Conservation (phyloP, 139 green algal genomes). For the Coccomyxa sp. region DNA sequence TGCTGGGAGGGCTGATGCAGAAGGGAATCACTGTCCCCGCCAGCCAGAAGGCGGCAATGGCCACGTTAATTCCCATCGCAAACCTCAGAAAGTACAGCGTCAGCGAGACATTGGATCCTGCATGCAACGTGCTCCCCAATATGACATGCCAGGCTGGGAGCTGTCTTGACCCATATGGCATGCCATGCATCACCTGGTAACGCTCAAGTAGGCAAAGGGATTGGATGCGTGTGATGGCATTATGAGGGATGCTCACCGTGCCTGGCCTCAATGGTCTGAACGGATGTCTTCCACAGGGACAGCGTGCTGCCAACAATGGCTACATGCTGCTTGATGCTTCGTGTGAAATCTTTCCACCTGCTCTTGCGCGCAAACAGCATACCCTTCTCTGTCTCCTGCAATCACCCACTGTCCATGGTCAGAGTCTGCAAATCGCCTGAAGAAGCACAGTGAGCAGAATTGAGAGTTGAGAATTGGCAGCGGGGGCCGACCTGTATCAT, state of each 20-base stretch:
- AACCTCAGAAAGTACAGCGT: slow-evolving; percentile 37
- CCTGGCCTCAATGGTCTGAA: slow-evolving; percentile 21
- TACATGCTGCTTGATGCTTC: background rate
- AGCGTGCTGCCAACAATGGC: background rate
- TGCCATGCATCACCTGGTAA: too few relatives aligned
- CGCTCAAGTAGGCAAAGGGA: too few relatives aligned
- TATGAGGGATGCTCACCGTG: slow-evolving; percentile 11
- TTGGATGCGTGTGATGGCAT: too few relatives aligned
- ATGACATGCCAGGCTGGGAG: too few relatives aligned
- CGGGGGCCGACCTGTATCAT: slow-evolving; percentile 10
- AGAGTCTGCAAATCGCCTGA: too few relatives aligned
- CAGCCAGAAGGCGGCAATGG: slow-evolving; percentile 25
- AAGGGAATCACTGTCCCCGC: slow-evolving; percentile 26
- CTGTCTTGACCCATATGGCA: too few relatives aligned
- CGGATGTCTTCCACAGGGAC: slow-evolving; percentile 15
- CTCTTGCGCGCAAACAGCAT: slow-evolving; percentile 15
- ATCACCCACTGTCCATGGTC: too few relatives aligned
- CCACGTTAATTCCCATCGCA: slow-evolving; percentile 24
- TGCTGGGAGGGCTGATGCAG: slow-evolving; percentile 23
- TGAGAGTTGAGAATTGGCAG: too few relatives aligned
- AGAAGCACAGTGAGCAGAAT: too few relatives aligned
- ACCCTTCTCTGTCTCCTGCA: slow-evolving; percentile 2
- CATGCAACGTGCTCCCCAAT: too few relatives aligned
- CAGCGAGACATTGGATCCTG: slow-evolving; percentile 34
- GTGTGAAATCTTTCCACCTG: slow-evolving; percentile 1